These are phyloP conservation scores for Gossypioides kirkii DNA, from an alignment of 345 rosid species.

Conservation along the genomic window DNA sequence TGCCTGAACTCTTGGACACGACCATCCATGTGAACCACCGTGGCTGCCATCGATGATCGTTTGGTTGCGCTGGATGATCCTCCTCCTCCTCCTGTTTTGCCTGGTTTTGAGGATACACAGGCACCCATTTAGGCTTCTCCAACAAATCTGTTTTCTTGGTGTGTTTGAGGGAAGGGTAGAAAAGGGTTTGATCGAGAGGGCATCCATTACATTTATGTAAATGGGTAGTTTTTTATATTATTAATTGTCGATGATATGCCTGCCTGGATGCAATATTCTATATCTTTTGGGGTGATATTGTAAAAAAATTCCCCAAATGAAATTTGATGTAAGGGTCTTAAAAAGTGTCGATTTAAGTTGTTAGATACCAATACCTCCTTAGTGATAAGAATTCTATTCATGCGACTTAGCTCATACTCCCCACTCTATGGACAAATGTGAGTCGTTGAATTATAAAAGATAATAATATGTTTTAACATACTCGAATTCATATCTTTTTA, in stretches of 20 bases:
- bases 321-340: neutral
- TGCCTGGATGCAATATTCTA: neutral
- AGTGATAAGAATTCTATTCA: no score
- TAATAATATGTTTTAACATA: no score
- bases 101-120: constrained; percentile 18
- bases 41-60: constrained; percentile 8
- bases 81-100: neutral
- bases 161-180: neutral
- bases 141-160: neutral
- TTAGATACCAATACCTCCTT: neutral
- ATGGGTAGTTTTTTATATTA: neutral
- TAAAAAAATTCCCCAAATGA: neutral
- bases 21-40: constrained; percentile 25
- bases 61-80: neutral
- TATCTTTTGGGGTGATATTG: no score
- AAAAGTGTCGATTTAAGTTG: neutral
- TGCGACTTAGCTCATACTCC: no score
- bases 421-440: no score
- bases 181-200: neutral
- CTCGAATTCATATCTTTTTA: no score
- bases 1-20: constrained; percentile 23
- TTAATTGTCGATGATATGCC: neutral
- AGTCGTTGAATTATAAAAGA: no score
- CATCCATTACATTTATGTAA: neutral
- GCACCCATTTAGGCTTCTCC: constrained; percentile 17